Evolutionary conservation across 176 grass and related monocot genomes (phyloP).

Genomic region (Cenchrus purpureus): DNA sequence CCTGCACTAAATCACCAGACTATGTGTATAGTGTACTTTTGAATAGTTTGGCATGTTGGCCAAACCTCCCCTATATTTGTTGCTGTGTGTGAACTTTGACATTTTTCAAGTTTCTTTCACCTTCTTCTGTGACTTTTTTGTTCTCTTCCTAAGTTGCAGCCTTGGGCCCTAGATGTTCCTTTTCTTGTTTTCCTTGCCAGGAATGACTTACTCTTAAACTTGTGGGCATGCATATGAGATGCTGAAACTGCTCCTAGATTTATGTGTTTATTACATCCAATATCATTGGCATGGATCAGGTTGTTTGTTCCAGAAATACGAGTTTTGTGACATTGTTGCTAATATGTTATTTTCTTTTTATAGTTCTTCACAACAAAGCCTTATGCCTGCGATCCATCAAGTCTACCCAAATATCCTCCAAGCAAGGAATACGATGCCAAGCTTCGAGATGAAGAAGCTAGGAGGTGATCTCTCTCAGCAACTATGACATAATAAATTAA

Average conservation of each 20-base stretch:
- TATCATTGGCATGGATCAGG: not conserved
- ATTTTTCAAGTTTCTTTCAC: not conserved
- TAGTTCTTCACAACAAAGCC: conserved; percentile 78
- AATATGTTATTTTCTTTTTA: conserved; percentile 33
- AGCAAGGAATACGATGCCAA: conserved; percentile 99
- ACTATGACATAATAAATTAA: not conserved
- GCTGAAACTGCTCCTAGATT: conserved; percentile 23
- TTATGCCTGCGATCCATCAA: conserved; percentile 88
- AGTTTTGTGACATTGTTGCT: conserved; percentile 24
- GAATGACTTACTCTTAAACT: conserved; percentile 11
- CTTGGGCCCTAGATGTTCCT: not conserved
- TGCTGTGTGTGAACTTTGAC: not conserved
- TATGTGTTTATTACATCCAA: conserved; percentile 19
- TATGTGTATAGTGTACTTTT: not conserved
- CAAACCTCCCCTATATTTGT: not conserved
- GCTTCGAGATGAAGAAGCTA: conserved; percentile 92
- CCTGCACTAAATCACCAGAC: not conserved
- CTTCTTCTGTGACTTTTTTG: not conserved
- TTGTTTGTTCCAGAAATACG: conserved; percentile 24
- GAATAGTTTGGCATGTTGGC: not conserved
- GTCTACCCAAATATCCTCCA: conserved; percentile 96
- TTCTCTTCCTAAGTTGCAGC: not conserved
- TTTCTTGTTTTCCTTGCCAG: not conserved
- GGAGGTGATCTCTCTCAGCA: conserved; percentile 56
- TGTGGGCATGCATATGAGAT: conserved; percentile 3